Base-by-base conservation (phyloP, 129 eudicot species). In the Glebionis coronaria region DNA sequence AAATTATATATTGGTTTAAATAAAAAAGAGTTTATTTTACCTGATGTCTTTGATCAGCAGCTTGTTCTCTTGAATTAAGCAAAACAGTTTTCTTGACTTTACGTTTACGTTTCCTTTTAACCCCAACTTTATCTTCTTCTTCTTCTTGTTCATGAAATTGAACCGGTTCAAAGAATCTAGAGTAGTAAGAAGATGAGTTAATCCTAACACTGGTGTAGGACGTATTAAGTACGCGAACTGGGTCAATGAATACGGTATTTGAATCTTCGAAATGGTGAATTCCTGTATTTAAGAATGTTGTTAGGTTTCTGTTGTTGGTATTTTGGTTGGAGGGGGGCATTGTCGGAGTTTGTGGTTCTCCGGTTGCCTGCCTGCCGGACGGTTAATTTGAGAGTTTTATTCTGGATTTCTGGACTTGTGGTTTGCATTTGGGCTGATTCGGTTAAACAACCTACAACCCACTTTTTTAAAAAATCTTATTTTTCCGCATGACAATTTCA, bases 31-130 rank as follows among this genome's bases (percentile, higher is more conserved):
- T n/a, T n/a, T n/a, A n/a, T n/a, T n/a, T n/a, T n/a, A 23, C 97
- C 90, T 80, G 87, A 65, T 92, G 98, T 8, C 98, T 95, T 61
- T 73, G 79, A 45, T 88, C 83, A 53, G 98, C 96, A 12, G 82
- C 70, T 68, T 77, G 76, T 63, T 92, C 98, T 63, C 82, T 70
- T 63, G 71, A 66, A 65, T 92, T 88, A 7, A 92, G 86, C 63
- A 35, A 5, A 11, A 11, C 67, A 27, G 67, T 10, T 66, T 78
- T 76, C 38, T 80, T 73, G 58, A 52, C 45, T 52, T 75, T 82
- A 28, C 96, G 85, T 67, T 85, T 88, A 42, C 92, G 84, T 72
- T 91, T 91, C 47, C 76, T 69, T 20, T 72, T 61, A 74, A 58
- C 66, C 59, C 49, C 29, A 49, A 63, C 19, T 40, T 35, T 52